Evolutionary conservation across 2,329 filamentous ascomycete genomes (phyloP), one percentile per base, ranked within the genome.

Genomic region (Leptodontidium sp.): DNA sequence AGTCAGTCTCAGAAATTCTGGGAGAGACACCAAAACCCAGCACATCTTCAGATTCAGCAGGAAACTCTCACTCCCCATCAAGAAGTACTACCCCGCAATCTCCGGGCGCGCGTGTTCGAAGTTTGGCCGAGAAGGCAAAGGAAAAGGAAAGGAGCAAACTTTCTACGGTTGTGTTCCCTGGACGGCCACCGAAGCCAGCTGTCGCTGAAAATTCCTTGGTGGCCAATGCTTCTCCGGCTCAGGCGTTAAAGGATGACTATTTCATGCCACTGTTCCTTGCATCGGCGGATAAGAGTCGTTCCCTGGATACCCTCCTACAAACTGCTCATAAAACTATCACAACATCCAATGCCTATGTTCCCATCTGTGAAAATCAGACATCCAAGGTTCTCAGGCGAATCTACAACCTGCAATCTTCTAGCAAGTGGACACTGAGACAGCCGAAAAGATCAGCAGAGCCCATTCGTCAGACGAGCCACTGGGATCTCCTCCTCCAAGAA

Each of bases 341-440:
- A 1, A 98, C 95, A 0, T 85, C 90, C 1, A 94, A 98, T 77
- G 90, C 94, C 62, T 90, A 93, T 68, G 87, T 97, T 1, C 91
- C 93, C 53, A 89, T 97, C 50, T 88, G 93, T 61, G 94, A 98
- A 75, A 90, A 91, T 68, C 93, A 97, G 79, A 93, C 97, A 64
- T 96, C 93, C 75, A 91, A 93, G 66, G 92, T 97, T 38, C 80
- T 98, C 4, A 90, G 93, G 66, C 86, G 93, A 15, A 93, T 99
- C 2, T 97, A 98, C 77, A 90, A 95, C 70, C 84, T 98, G 32
- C 96, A 99, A 77, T 93, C 95, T 76, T 89, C 91, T 40, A 94
- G 97, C 74, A 91, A 95, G 76, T 98, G 96, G 95, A 96, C 94
- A 5, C 81, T 99, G 58, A 88, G 95, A 64, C 96, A 99, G 77